Evolutionary conservation across 768 basidiomycete species (phyloP).

Genomic region (Strobilomyces echinocephalus): DNA sequence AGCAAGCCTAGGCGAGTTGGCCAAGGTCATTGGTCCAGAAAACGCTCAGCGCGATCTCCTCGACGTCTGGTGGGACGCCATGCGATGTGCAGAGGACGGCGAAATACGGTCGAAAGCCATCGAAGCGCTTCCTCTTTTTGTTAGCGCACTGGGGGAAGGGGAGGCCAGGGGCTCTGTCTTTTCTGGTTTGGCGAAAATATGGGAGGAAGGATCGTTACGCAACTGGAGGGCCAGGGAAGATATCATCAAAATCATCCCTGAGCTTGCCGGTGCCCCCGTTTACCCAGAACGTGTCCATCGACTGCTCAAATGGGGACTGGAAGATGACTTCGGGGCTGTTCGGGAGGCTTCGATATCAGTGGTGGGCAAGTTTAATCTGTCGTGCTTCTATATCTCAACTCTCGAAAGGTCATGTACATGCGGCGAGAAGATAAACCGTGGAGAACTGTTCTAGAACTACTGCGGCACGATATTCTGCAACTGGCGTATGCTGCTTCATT

Average conservation of each 20-base stretch:
- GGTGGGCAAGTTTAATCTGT: constrained; percentile 41
- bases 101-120: constrained; percentile 70
- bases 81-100: constrained; percentile 51
- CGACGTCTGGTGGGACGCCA: constrained; percentile 61
- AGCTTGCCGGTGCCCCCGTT: constrained; percentile 42
- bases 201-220: constrained; percentile 55
- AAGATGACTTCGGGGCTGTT: constrained; percentile 81
- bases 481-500: constrained; percentile 46
- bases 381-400: constrained; percentile 9
- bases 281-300: constrained; percentile 44
- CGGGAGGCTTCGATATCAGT: constrained; percentile 65
- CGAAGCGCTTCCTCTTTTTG: constrained; percentile 58
- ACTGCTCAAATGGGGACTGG: constrained; percentile 58
- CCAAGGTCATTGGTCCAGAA: constrained; percentile 74
- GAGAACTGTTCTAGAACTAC: constrained; percentile 30
- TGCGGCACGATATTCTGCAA: constrained; percentile 39
- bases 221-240: constrained; percentile 80
- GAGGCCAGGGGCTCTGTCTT: constrained; percentile 45
- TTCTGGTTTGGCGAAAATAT: constrained; percentile 44
- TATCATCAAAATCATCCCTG: constrained; percentile 53
- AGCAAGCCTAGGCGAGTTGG: constrained; percentile 85
- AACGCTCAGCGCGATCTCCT: constrained; percentile 66
- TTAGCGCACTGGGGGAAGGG: constrained; percentile 45
- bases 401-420: constrained; percentile 44
- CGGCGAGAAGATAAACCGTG: constrained; percentile 38